Base-by-base conservation (phyloP, 2,329 filamentous ascomycete species). In the Ophiocordyceps robertsii region DNA sequence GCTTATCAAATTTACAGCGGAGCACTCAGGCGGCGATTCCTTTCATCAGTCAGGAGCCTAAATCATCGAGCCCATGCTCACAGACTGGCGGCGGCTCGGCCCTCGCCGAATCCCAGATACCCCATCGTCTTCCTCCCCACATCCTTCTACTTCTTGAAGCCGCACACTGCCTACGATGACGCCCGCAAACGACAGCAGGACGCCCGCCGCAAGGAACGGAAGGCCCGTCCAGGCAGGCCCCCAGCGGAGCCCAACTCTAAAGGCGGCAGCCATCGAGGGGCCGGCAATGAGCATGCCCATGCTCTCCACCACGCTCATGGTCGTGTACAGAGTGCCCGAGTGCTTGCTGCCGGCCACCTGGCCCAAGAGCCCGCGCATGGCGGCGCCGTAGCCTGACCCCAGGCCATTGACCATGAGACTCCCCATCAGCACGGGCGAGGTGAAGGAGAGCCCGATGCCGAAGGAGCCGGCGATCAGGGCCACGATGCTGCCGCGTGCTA, bases 231-330 rank as follows among this genome's bases (percentile, higher is more conserved):
- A 51, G 14, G 37, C 29, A 6, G 42, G 39, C 2, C 46, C 49
- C 42, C 38, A 42, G n/a, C 41, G 37, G n/a, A 51, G 30, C 3
- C 48, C 48, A 3, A 46, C 31, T 5, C 46, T 37, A 21, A 47
- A 51, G 16, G 45, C 33, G 5, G 43, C 27, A 14, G 48, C 48
- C 29, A 51, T 41, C 4, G 49, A 37, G 2, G 49, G 49, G 14
- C 45, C 46, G 2, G 48, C 49, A 2, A 50, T 30, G 3, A 51
- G 41, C 6, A 43, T 42, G 2, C 47, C 48, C 14, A 47, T 29
- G 29, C 41, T 46, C 43, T 51, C 48, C 12, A 50, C 32, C 17
- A 50, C 39, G 29, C 45, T 44, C 17, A 51, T 51, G 10, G 42
- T 42, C 4, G 49, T 43, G 40, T 49, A 51, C 11, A 51, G 42